phyloP scores from a whole-genome alignment of 2,329 filamentous ascomycete genomes.

The Neofusicoccum cordaticola region DNA sequence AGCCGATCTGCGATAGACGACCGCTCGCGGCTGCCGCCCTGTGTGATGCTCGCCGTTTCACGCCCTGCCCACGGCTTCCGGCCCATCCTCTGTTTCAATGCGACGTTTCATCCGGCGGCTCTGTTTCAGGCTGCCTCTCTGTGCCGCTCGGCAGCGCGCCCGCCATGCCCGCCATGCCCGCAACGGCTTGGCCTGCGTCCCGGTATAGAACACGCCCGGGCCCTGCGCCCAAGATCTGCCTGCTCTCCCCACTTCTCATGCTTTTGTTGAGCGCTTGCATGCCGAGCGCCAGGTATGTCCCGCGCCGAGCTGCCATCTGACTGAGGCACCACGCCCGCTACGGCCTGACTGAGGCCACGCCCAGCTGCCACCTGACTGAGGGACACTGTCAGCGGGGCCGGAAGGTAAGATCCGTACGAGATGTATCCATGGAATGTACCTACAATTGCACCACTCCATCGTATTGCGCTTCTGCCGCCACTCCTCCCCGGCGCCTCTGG shows the following conservation, averaged over 20 bases:
- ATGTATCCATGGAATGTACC: neutral
- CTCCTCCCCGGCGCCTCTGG: neutral
- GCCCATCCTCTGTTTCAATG: conserved; percentile 5
- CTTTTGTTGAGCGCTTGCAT: neutral
- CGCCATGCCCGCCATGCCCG: neutral
- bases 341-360: neutral
- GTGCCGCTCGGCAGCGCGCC: neutral
- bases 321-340: too few relatives aligned
- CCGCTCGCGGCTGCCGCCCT: neutral
- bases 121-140: conserved; percentile 6
- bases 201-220: conserved; percentile 6
- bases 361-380: neutral
- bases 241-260: neutral
- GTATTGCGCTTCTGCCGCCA: neutral
- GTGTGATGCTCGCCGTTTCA: neutral
- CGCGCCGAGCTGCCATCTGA: neutral
- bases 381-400: neutral
- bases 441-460: neutral
- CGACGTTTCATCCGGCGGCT: conserved; percentile 8
- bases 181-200: neutral
- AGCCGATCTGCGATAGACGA: conserved; percentile 14
- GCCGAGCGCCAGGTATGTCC: neutral
- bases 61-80: neutral
- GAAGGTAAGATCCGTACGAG: neutral
- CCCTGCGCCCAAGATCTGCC: neutral